A percentile compares a stretch with the other conserved stretches of the same genome.
Conservation (phyloP, 2,329 filamentous ascomycete genomes). For the Penicillium sp. region DNA sequence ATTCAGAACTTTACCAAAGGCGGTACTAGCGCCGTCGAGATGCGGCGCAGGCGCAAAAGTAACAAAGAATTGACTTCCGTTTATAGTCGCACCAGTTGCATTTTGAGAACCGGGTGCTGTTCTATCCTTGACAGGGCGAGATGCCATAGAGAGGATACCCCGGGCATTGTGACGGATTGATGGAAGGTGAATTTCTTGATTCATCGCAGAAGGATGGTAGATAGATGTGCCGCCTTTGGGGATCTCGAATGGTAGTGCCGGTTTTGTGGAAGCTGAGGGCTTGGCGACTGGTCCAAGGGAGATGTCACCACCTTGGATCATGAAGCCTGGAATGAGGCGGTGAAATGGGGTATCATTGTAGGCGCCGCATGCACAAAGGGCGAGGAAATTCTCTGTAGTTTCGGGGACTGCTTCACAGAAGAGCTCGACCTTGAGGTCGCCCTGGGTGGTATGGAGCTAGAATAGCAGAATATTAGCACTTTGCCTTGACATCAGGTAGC, state of each 20-base stretch:
- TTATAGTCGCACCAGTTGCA: conserved; percentile 42
- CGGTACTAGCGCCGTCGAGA: conserved; percentile 66
- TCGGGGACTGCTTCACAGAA: conserved; percentile 95
- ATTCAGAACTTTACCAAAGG: conserved; percentile 62
- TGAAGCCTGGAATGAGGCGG: conserved; percentile 63
- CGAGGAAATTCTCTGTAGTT: conserved; percentile 78
- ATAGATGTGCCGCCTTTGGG: conserved; percentile 61
- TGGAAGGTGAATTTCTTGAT: conserved; percentile 62
- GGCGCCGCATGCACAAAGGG: conserved; percentile 61
- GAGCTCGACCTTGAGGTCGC: conserved; percentile 91
- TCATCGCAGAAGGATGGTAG: conserved; percentile 52
- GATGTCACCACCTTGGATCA: conserved; percentile 62
- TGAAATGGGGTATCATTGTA: conserved; percentile 65
- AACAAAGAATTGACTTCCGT: conserved; percentile 66
- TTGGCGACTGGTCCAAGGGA: conserved; percentile 47
- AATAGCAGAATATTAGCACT: background rate
- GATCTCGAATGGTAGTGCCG: conserved; percentile 47
- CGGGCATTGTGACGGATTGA: conserved; percentile 58
- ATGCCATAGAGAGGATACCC: conserved; percentile 61
- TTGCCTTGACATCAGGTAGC: background rate
- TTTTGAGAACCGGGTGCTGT: conserved; percentile 49
- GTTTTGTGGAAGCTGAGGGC: conserved; percentile 40
- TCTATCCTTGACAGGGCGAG: conserved; percentile 48
- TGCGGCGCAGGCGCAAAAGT: conserved; percentile 62
- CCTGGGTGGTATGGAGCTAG: conserved; percentile 78